phyloP scores from a whole-genome alignment of 257 asterid species.

The Solanum piurae region DNA sequence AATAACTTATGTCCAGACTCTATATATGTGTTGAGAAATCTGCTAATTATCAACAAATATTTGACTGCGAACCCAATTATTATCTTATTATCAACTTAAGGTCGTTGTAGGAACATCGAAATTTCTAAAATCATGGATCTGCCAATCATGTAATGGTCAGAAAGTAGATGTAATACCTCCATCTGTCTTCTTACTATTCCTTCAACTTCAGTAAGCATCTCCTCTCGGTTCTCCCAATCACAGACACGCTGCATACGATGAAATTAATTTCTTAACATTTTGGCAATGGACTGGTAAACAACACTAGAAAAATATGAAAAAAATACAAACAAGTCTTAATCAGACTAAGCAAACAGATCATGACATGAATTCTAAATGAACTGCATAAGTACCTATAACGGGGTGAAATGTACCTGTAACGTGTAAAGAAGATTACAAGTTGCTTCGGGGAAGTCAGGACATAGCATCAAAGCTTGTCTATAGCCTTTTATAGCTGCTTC shows the following conservation, averaged over 20 bases:
- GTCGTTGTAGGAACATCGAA: too few relatives aligned
- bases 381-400: neutral
- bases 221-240: constrained; percentile 91
- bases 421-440: constrained; percentile 90
- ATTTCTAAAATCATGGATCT: too few relatives aligned
- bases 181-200: constrained; percentile 82
- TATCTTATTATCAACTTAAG: too few relatives aligned
- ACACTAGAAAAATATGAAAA: neutral
- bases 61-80: too few relatives aligned
- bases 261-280: neutral
- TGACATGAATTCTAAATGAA: neutral
- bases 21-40: too few relatives aligned
- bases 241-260: constrained; percentile 56
- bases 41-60: too few relatives aligned
- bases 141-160: neutral
- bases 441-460: constrained; percentile 94
- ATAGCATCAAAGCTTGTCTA: constrained; percentile 69
- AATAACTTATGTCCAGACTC: too few relatives aligned
- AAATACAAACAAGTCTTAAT: neutral
- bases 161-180: constrained; percentile 36
- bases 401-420: constrained; percentile 43
- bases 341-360: neutral
- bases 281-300: neutral
- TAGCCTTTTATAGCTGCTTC: constrained; percentile 93
- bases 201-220: constrained; percentile 87